phyloP scores from a whole-genome alignment of 495 filamentous ascomycete species.

The Parathielavia appendiculata region DNA sequence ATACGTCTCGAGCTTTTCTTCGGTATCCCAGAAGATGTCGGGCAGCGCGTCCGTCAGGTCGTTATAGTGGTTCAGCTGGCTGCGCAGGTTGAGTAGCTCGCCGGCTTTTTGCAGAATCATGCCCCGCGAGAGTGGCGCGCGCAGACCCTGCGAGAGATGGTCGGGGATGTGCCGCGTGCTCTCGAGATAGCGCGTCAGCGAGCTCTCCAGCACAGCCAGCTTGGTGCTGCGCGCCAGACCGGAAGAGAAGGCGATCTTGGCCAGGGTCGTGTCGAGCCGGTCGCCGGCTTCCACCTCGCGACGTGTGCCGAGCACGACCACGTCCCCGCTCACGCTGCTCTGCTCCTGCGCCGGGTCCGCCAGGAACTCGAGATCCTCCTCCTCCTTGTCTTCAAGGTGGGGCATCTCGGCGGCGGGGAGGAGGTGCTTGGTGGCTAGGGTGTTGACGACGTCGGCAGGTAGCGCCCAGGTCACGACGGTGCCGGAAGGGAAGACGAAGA shows the following conservation, averaged over 20 bases:
- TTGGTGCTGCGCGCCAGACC: slow-evolving; percentile 95
- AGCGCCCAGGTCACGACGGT: slow-evolving; percentile 91
- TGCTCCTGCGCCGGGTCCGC: slow-evolving; percentile 70
- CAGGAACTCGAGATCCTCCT: slow-evolving; percentile 83
- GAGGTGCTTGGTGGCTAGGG: slow-evolving; percentile 67
- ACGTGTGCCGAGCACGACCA: slow-evolving; percentile 77
- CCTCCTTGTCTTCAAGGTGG: slow-evolving; percentile 60
- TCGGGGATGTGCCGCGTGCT: slow-evolving; percentile 76
- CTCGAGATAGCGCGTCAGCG: slow-evolving; percentile 77
- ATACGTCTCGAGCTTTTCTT: slow-evolving; percentile 83
- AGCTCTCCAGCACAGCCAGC: slow-evolving; percentile 82
- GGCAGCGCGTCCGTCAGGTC: slow-evolving; percentile 93
- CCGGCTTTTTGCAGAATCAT: slow-evolving; percentile 85
- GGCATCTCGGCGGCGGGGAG: slow-evolving; percentile 71
- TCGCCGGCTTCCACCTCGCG: slow-evolving; percentile 40
- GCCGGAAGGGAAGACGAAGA: slow-evolving; percentile 96
- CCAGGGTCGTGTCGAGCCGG: slow-evolving; percentile 68
- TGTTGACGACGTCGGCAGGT: slow-evolving; percentile 61
- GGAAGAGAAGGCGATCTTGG: slow-evolving; percentile 94
- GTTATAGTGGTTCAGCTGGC: slow-evolving; percentile 93
- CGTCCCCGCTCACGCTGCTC: slow-evolving; percentile 79
- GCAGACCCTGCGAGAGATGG: slow-evolving; percentile 50
- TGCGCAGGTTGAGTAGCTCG: slow-evolving; percentile 82
- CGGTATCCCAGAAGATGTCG: slow-evolving; percentile 95
- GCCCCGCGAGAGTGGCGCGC: slow-evolving; percentile 25